phyloP scores from a whole-genome alignment of 2,329 filamentous ascomycete species.

The Penicillium sp. region DNA sequence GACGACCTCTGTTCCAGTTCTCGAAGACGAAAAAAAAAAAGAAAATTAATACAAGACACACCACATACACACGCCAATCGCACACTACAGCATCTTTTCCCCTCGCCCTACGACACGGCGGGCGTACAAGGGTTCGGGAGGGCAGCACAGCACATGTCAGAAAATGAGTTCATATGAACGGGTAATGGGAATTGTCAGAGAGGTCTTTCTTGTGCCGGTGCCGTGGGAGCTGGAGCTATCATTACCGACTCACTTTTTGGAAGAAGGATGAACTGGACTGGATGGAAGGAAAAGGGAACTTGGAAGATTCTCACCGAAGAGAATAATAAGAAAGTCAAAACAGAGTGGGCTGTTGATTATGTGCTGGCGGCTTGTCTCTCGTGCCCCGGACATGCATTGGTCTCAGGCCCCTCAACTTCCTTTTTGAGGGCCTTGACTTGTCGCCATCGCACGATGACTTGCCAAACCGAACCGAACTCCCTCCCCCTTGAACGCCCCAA shows the following conservation, averaged over 20 bases:
- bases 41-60: constrained; percentile 4
- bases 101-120: constrained; percentile 31
- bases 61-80: neutral
- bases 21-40: constrained; percentile 9
- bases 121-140: constrained; percentile 10
- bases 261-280: constrained; percentile 4
- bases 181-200: constrained; percentile 15
- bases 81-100: constrained; percentile 9
- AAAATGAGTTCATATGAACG: constrained; percentile 19
- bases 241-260: constrained; percentile 1
- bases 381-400: constrained; percentile 18
- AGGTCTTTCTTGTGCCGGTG: neutral
- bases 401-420: neutral
- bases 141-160: constrained; percentile 10
- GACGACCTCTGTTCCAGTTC: neutral
- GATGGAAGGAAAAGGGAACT: constrained; percentile 8
- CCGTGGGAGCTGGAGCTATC: neutral
- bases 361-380: constrained; percentile 31
- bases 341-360: constrained; percentile 24
- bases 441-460: constrained; percentile 36
- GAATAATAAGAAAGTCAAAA: constrained; percentile 25
- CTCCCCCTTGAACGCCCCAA: constrained; percentile 37
- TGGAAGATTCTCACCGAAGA: constrained; percentile 14
- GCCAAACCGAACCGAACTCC: constrained; percentile 24
- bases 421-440: neutral